phyloP scores from a whole-genome alignment of 2,329 filamentous ascomycete genomes.

The Botrytis aclada region DNA sequence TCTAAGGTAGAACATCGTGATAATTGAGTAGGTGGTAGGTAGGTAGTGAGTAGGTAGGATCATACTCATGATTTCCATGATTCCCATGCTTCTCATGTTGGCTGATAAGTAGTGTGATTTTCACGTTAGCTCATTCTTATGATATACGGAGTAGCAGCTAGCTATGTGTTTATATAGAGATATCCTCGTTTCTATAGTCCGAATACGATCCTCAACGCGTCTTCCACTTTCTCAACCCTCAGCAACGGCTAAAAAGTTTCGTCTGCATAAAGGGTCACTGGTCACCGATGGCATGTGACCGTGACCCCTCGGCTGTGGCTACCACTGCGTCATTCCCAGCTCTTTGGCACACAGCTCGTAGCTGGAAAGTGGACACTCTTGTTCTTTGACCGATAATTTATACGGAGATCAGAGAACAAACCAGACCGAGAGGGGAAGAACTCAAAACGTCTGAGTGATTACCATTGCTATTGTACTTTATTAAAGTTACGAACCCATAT shows the following conservation, averaged over 20 bases:
- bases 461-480: neutral
- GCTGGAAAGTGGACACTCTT: neutral
- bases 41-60: neutral
- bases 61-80: neutral
- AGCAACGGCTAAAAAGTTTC: neutral
- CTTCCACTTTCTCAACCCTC: neutral
- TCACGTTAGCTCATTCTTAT: neutral
- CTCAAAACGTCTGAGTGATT: neutral
- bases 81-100: no score
- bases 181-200: neutral
- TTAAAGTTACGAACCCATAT: neutral
- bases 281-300: neutral
- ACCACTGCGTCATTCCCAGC: constrained; percentile 11
- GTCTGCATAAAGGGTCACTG: neutral
- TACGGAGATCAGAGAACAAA: no score
- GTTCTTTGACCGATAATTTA: neutral
- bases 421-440: neutral
- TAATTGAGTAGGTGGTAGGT: neutral
- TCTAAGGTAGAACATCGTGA: neutral
- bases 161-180: neutral
- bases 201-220: neutral
- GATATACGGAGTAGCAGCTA: neutral
- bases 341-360: neutral
- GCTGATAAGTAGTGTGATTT: neutral
- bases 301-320: constrained; percentile 1